Base-by-base conservation (phyloP, 2,329 filamentous ascomycete genomes). In the Arachnomyces sp. region DNA sequence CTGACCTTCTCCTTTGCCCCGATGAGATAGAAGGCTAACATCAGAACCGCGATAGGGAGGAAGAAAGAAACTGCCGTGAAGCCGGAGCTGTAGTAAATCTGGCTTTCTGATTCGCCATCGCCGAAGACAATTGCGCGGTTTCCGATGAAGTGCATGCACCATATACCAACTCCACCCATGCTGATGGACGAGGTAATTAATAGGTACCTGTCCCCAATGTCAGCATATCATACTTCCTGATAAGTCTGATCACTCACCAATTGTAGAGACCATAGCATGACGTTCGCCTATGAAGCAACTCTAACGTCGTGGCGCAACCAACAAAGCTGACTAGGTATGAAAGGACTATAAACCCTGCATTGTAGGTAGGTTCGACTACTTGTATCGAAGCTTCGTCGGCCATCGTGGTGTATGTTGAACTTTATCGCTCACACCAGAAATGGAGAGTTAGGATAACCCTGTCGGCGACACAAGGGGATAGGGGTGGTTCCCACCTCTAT, bases 141-240 rank as follows among this genome's bases (percentile, higher is more conserved):
- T 15, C 85, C 86, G 49, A 92, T 82, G 53, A 84, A 90, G 57
- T 92, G 85, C 83, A 84, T 84, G 52, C 75, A 82, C 81, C 80
- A 86, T 43, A 84, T 84, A 30, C 81, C 70, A 45, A 86, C 77
- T 2, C 80, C 82, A 6, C 82, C 82, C 81, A 87, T 85, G 2
- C 77, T 75, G 17, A 84, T 65, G 3, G 82, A 76, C 4, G 82
- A 76, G 28, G 74, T 74, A 9, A 79, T 50, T 2, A 87, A 67
- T 1, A 84, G 67, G 46, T 80, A 68, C 64, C 79, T 81, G 46
- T 36, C 11, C 8, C 17, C 7, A 9, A 5, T 14, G 29, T 14
- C 25, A 28, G 20, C 35, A n/a, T 28, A 37, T 35, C 28, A 14
- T 40, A 42, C 40, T 12, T 38, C 30, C 28, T 16, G 13, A 39